Base-by-base conservation (phyloP, 805 yeast species). In the Zygosaccharomyces bailii region DNA sequence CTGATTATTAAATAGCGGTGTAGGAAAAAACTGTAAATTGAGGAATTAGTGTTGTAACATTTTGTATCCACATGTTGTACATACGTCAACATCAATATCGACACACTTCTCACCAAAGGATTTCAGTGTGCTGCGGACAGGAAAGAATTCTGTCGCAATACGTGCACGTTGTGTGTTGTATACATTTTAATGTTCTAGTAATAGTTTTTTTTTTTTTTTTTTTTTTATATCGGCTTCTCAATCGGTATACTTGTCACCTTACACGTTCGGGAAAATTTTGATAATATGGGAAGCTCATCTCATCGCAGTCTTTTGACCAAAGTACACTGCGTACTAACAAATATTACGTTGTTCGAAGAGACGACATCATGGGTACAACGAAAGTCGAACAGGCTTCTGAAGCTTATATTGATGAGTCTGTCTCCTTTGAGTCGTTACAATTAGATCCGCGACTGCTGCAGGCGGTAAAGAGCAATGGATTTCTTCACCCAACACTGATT, bases 401-500 rank as follows among this genome's bases (percentile, higher is more conserved):
- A 42, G 84, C 83, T 10, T 84, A 83, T 55, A 73, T 86, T 43
- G 95, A 86, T 59, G 86, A 82, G 24, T 73, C 81, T 1, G 68
- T 76, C 10, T 71, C 79, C 5, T 91, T 95, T 74, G 86, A 84
- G 43, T 73, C 84, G 2, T 79, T 91, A 60, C 80, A 80, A 44
- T 72, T 91, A 45, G 99, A 93, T 63, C 75, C 95, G 21, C 73
- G 98, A 50, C 71, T 93, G 35, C 61, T 79, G 31, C 96, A 91
- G 63, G 96, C 97, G 5, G 74, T 91, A 43, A 82, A 82, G 52
- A 80, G 80, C 56, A 67, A 84, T 34, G 96, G 95, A 3, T 89
- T 82, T 70, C 78, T 75, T 43, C 80, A 84, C 59, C 98, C 99
- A 7, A 93, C 98, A 1, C 74, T 88, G 45, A 84, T 93, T 43